A percentile compares a stretch with the other conserved stretches of the same genome.
Evolutionary conservation across 495 filamentous ascomycete species (phyloP).

Genomic region (Pseudevernia furfuracea): DNA sequence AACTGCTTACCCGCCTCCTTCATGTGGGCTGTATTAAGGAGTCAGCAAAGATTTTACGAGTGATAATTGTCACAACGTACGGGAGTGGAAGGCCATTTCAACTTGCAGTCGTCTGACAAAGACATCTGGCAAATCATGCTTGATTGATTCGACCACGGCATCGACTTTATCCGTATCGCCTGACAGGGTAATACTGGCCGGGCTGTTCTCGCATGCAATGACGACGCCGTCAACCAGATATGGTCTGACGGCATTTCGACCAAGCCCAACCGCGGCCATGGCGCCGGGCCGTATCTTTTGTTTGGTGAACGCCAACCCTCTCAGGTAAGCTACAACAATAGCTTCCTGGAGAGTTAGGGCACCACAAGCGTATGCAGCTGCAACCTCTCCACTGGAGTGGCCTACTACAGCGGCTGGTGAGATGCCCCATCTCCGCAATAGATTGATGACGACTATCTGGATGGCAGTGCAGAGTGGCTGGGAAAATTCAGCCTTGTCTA

Average conservation of each 20-base stretch:
- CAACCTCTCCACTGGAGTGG: slow-evolving; percentile 40
- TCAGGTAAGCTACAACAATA: slow-evolving; percentile 29
- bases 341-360: slow-evolving; percentile 1
- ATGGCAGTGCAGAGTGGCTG: slow-evolving; percentile 23
- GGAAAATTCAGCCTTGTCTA: slow-evolving; percentile 7
- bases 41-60: too few species aligned
- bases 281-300: slow-evolving; percentile 16
- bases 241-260: slow-evolving; percentile 20
- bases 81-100: slow-evolving; percentile 34
- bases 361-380: slow-evolving; percentile 29
- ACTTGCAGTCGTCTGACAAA: slow-evolving; percentile 29
- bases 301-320: slow-evolving; percentile 25
- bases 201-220: slow-evolving; percentile 40
- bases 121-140: not conserved
- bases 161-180: slow-evolving; percentile 30
- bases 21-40: too few species aligned
- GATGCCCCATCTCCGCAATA: slow-evolving; percentile 19
- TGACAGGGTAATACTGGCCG: slow-evolving; percentile 36
- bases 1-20: too few species aligned
- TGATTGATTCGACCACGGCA: slow-evolving; percentile 11
- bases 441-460: slow-evolving; percentile 25
- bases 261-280: slow-evolving; percentile 33
- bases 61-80: too few species aligned
- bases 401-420: slow-evolving; percentile 27
- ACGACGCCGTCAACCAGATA: slow-evolving; percentile 28